Evolutionary conservation across 345 rosid genomes (phyloP), one percentile per base, ranked within the genome.

Genomic region (Bruguiera parviflora): DNA sequence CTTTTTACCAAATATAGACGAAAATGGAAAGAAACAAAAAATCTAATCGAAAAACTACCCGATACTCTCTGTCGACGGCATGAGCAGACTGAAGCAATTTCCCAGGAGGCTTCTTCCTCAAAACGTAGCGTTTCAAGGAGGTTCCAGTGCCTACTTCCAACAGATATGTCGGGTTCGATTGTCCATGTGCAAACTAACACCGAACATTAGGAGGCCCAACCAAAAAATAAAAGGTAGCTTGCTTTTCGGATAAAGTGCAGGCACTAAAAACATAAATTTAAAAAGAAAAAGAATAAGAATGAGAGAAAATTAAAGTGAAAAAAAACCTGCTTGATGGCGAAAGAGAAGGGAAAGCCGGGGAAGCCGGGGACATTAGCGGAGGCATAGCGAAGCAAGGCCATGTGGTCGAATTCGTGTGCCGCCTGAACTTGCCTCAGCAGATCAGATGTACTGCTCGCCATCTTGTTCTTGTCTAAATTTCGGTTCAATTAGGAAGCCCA

Each of bases 61-160:
- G 86, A 79, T 81, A 92, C 77, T 95, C 99, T 32, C 97, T 78
- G 6, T 95, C 99, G 8, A 95, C 96, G 29, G 97, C 96, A 68
- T 95, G 97, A 78, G 96, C 97, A 77, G 96, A 95, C 70, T 78
- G 76, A 29, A 95, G 89, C 75, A 92, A 79, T 75, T 79, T 80
- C 71, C 99, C 99, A 8, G 96, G 85, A 61, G 99, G 99, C 73
- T 87, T 89, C 93, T 88, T 95, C 87, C 99, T 86, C 87, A 95
- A 65, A 73, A 95, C 99, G 74, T 91, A 95, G 7, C 92, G 90
- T 82, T 84, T 88, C 67, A 84, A 56, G 5, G 78, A 46, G 18
- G 51, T 81, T 64, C 84, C 96, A 5, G 72, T 77, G 10, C 85
- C 87, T 3, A 74, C 93, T 75, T 90, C 85, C 59, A 95, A 72